phyloP scores from a whole-genome alignment of 2,329 filamentous ascomycete species.

The Pseudogymnoascus sp. region DNA sequence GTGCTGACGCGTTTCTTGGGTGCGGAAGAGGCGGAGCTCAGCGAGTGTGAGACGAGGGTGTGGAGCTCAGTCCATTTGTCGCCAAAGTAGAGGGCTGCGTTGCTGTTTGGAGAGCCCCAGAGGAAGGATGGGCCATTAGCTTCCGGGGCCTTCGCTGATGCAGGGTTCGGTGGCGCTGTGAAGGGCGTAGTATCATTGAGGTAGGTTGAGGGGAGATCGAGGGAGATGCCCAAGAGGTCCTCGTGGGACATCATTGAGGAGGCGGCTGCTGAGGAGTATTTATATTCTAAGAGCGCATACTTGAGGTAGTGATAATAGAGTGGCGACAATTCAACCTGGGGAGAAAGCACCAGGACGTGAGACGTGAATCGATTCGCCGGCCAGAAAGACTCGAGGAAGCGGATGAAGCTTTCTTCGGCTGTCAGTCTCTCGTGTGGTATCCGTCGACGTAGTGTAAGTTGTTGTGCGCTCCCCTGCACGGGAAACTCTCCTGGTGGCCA shows the following conservation, averaged over 20 bases:
- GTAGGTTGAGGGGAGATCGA: slow-evolving; percentile 60
- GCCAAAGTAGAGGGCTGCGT: slow-evolving; percentile 74
- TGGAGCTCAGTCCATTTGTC: slow-evolving; percentile 83
- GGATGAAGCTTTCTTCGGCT: slow-evolving; percentile 62
- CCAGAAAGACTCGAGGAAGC: slow-evolving; percentile 83
- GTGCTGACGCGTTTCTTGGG: slow-evolving; percentile 55
- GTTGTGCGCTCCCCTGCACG: slow-evolving; percentile 34
- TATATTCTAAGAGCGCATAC: slow-evolving; percentile 68
- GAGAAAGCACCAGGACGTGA: slow-evolving; percentile 77
- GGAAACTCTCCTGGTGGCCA: slow-evolving; percentile 50
- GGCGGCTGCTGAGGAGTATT: slow-evolving; percentile 48
- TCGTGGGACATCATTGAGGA: slow-evolving; percentile 38
- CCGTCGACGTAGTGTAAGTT: slow-evolving; percentile 65
- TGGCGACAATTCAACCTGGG: slow-evolving; percentile 69
- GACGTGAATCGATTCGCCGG: slow-evolving; percentile 53
- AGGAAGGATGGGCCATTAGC: slow-evolving; percentile 47
- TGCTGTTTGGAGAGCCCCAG: slow-evolving; percentile 77
- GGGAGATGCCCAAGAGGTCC: slow-evolving; percentile 66
- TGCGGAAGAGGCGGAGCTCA: slow-evolving; percentile 27
- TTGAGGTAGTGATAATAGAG: slow-evolving; percentile 82
- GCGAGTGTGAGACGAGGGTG: slow-evolving; percentile 53
- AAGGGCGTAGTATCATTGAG: slow-evolving; percentile 54
- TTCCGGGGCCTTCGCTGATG: slow-evolving; percentile 19
- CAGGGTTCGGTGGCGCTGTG: slow-evolving; percentile 31
- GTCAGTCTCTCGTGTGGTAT: slow-evolving; percentile 52